phyloP scores from a whole-genome alignment of 2,329 filamentous ascomycete genomes.

The Fusarium illudens region DNA sequence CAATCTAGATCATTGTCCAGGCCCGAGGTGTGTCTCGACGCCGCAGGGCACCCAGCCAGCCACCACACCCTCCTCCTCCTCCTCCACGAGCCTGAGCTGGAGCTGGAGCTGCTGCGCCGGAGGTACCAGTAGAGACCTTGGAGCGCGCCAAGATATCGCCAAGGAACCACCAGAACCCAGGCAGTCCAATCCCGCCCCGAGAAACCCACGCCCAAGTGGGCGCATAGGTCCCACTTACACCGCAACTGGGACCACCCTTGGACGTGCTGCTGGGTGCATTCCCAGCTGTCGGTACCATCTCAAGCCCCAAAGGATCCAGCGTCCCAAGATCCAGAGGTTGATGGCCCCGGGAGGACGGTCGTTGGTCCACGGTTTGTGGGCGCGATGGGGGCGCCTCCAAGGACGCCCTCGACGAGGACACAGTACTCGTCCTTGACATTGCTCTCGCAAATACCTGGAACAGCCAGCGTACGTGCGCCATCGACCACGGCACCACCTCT shows the following conservation, averaged over 20 bases:
- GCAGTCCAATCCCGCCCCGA: constrained; percentile 8
- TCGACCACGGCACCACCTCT: constrained; percentile 19
- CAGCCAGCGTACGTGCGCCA: not conserved
- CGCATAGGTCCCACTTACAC: constrained; percentile 29
- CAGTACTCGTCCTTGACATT: not conserved
- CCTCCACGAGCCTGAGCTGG: constrained; percentile 6
- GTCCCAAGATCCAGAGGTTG: constrained; percentile 18
- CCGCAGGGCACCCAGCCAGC: not conserved
- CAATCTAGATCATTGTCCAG: constrained; percentile 14
- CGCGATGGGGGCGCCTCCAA: constrained; percentile 2
- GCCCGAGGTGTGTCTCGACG: constrained; percentile 16
- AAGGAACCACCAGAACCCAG: constrained; percentile 7
- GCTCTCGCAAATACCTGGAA: not conserved
- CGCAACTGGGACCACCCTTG: constrained; percentile 30
- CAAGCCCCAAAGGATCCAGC: constrained; percentile 8
- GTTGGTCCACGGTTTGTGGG: constrained; percentile 8
- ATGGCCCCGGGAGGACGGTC: constrained; percentile 29
- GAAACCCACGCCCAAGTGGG: not conserved
- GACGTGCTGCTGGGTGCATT: constrained; percentile 34
- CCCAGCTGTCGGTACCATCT: constrained; percentile 40
- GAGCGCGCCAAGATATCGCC: constrained; percentile 2
- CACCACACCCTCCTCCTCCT: not conserved
- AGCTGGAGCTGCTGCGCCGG: not conserved
- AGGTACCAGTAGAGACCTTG: constrained; percentile 4
- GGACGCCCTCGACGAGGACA: not conserved